Percentiles rank a stretch among this genome's conserved stretches.
phyloP scores from a whole-genome alignment of 1,139 yeast species.

The Yamadazyma spencermartinsiae region DNA sequence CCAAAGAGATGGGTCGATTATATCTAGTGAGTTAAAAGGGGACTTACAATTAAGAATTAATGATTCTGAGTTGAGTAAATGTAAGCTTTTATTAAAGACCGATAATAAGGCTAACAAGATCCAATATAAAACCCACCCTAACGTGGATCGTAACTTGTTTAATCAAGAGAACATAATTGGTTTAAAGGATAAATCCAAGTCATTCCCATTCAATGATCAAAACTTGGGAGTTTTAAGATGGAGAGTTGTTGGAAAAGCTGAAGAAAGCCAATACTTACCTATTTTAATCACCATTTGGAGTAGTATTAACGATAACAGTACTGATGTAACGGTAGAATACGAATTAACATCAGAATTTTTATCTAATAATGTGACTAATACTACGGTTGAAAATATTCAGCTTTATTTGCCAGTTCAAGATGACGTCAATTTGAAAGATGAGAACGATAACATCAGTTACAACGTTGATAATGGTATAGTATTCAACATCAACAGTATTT shows the following conservation, averaged over 20 bases:
- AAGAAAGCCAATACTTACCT: conserved; percentile 64
- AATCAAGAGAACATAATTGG: conserved; percentile 58
- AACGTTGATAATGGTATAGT: conserved; percentile 61
- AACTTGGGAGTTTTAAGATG: conserved; percentile 90
- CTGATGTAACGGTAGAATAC: conserved; percentile 85
- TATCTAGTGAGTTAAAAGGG: conserved; percentile 82
- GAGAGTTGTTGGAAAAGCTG: conserved; percentile 60
- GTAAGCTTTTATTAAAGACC: conserved; percentile 60
- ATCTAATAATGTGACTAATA: conserved; percentile 24
- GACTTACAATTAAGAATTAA: conserved; percentile 86
- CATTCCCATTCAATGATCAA: conserved; percentile 90
- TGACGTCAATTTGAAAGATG: conserved; percentile 57
- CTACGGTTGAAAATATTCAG: conserved; percentile 54
- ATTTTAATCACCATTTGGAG: conserved; percentile 86
- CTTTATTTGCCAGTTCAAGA: conserved; percentile 64
- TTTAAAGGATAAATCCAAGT: conserved; percentile 71
- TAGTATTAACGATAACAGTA: conserved; percentile 55
- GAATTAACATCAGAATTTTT: conserved; percentile 55
- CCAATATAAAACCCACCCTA: conserved; percentile 93
- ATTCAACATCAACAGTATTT: conserved; percentile 51
- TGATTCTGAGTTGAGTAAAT: conserved; percentile 63
- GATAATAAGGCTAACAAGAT: conserved; percentile 48
- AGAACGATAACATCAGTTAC: conserved; percentile 47
- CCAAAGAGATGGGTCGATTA: conserved; percentile 79
- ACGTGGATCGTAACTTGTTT: conserved; percentile 80